A percentile compares a stretch with the other conserved stretches of the same genome.
phyloP scores from a whole-genome alignment of 2,329 filamentous ascomycete genomes.

The Pestalotiopsis sp. region DNA sequence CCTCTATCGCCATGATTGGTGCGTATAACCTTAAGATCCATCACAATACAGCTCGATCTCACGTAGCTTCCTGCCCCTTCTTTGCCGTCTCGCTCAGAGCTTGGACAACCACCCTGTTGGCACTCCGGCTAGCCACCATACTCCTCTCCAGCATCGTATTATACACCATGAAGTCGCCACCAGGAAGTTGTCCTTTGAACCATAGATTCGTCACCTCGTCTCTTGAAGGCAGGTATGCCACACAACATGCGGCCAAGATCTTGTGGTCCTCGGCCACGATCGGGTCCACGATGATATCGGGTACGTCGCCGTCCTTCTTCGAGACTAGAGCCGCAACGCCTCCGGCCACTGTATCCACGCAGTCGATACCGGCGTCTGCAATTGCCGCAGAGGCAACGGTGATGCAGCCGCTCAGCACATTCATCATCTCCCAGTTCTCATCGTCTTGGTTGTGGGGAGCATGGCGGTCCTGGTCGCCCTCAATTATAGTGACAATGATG shows the following conservation, averaged over 20 bases:
- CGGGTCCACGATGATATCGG: constrained; percentile 74
- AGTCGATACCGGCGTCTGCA: constrained; percentile 94
- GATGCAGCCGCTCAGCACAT: constrained; percentile 87
- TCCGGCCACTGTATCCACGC: constrained; percentile 85
- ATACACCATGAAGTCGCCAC: constrained; percentile 43
- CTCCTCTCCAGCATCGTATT: constrained; percentile 44
- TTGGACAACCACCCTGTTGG: constrained; percentile 44
- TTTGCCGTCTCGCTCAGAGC: constrained; percentile 40
- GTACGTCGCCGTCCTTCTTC: constrained; percentile 34
- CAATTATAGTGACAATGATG: constrained; percentile 87
- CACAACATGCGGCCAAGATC: constrained; percentile 82
- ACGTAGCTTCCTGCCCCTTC: constrained; percentile 22
- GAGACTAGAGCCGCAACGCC: constrained; percentile 82
- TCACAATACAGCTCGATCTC: neutral
- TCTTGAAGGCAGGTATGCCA: constrained; percentile 82
- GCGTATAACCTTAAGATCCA: neutral
- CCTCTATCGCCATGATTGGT: neutral
- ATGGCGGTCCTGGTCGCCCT: constrained; percentile 82
- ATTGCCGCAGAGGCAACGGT: constrained; percentile 92
- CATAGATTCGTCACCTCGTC: constrained; percentile 95
- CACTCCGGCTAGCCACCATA: constrained; percentile 43
- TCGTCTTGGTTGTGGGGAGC: constrained; percentile 50
- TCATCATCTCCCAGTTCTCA: constrained; percentile 86
- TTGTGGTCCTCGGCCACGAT: constrained; percentile 78
- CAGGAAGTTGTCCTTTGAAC: constrained; percentile 74